Evolutionary conservation across 495 filamentous ascomycete genomes (phyloP).

Genomic region (Diplogelasinospora grovesii): DNA sequence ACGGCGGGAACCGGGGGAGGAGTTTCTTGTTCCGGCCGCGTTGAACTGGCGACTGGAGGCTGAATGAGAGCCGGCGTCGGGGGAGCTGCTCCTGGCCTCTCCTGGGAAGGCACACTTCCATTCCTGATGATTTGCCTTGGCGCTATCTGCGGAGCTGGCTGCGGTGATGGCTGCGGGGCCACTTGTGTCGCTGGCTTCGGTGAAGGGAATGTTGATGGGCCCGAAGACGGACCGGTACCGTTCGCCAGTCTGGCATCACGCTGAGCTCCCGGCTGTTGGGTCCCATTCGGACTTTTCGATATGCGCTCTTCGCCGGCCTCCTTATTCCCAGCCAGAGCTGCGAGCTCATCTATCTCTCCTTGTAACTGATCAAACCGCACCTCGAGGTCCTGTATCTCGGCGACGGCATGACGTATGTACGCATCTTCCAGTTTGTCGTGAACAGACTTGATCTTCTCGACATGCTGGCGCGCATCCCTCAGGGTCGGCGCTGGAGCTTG

Average conservation of each 20-base stretch:
- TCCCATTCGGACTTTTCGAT: constrained; percentile 26
- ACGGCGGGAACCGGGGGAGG: constrained; percentile 14
- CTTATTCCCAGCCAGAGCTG: constrained; percentile 25
- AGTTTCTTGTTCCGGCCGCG: constrained; percentile 9
- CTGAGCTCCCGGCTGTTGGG: constrained; percentile 11
- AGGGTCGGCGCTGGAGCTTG: constrained; percentile 55
- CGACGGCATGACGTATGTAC: constrained; percentile 61
- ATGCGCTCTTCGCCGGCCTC: constrained; percentile 17
- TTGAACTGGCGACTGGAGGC: constrained; percentile 10
- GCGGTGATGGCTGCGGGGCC: constrained; percentile 7
- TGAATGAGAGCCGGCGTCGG: constrained; percentile 3
- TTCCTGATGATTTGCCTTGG: constrained; percentile 6
- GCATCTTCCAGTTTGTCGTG: constrained; percentile 65
- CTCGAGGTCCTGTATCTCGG: constrained; percentile 71
- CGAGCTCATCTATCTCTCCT: constrained; percentile 61
- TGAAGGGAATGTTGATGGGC: too few species aligned
- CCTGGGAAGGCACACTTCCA: constrained; percentile 2
- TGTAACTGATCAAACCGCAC: constrained; percentile 54
- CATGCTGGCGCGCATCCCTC: constrained; percentile 57
- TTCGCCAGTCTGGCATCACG: constrained; percentile 1
- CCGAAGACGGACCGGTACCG: constrained; percentile 8
- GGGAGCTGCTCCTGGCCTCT: constrained; percentile 1
- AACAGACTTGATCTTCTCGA: constrained; percentile 58
- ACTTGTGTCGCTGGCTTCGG: constrained; percentile 9
- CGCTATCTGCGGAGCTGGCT: not conserved